Conservation (phyloP, 2,329 filamentous ascomycete species). For the Hypoxylon sp. region DNA sequence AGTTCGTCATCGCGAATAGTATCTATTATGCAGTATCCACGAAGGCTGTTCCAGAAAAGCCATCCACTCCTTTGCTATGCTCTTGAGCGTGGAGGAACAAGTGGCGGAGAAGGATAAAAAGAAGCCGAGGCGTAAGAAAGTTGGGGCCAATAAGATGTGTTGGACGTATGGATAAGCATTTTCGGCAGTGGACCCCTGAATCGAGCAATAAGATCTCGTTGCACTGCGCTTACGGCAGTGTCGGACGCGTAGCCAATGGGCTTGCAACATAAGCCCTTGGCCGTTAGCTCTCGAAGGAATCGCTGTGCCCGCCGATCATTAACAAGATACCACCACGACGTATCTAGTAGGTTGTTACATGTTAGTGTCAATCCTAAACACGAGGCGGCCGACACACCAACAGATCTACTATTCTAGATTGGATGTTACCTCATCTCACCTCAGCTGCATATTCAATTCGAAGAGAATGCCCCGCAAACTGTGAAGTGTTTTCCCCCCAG, state of each 20-base stretch:
- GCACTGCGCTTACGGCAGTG: conserved; percentile 1
- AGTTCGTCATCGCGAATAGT: background rate
- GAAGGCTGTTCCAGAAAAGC: background rate
- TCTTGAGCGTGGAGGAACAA: conserved; percentile 3
- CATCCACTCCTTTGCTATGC: background rate
- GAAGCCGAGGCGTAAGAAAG: conserved; percentile 8
- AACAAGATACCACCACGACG: conserved; percentile 7
- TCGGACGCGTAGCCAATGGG: conserved; percentile 9
- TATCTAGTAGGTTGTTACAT: conserved; percentile 7
- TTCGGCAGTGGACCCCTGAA: conserved; percentile 22
- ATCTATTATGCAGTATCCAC: background rate
- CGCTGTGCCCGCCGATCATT: conserved; percentile 14
- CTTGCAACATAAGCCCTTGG: background rate
- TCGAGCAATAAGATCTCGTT: conserved; percentile 16
- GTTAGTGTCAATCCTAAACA: conserved; percentile 22
- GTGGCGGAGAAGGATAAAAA: conserved; percentile 1
- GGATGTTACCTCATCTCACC: conserved; percentile 21
- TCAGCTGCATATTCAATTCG: conserved; percentile 13
- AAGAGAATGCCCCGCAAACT: conserved; percentile 8
- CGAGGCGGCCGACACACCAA: conserved; percentile 12
- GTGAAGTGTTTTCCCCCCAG: background rate
- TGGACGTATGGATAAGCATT: conserved; percentile 18
- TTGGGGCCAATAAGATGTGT: conserved; percentile 4
- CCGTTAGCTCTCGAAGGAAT: background rate
- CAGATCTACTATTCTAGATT: conserved; percentile 20